These are phyloP conservation scores for Solanum microdontum DNA, from an alignment of 257 asterid genomes.

Conservation along the genomic window DNA sequence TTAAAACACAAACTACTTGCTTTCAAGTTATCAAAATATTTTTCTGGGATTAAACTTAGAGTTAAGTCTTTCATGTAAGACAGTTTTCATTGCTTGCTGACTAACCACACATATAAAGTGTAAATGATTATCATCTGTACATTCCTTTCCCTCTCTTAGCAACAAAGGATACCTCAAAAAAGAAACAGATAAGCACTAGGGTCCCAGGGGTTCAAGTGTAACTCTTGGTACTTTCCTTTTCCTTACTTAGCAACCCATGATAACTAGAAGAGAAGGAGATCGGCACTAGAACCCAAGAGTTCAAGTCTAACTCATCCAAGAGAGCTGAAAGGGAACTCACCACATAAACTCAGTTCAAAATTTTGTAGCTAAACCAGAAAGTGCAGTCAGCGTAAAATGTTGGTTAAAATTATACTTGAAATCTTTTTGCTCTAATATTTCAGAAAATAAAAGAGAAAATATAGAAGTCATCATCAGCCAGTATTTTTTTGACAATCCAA, in stretches of 20 bases:
- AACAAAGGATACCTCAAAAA: neutral
- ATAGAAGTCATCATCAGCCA: neutral
- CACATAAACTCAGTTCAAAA: neutral
- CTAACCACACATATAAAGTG: neutral
- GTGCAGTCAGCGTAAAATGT: neutral
- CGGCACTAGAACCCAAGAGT: neutral
- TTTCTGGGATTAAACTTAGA: neutral
- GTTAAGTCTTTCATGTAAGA: neutral
- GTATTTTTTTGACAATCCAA: neutral
- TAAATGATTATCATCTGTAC: neutral
- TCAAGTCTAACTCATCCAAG: neutral
- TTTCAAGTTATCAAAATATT: neutral
- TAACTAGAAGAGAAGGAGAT: neutral
- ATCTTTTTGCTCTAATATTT: neutral
- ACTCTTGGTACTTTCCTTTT: neutral
- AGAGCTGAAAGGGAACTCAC: neutral
- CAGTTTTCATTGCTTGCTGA: neutral
- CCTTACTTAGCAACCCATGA: neutral
- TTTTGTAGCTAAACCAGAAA: neutral
- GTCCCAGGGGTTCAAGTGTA: neutral
- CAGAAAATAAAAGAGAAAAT: neutral
- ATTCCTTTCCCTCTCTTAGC: neutral
- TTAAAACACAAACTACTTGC: neutral
- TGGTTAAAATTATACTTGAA: neutral
- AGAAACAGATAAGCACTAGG: neutral